Base-by-base conservation (phyloP, 768 basidiomycete species). In the Agaricus sinodeliciosus region DNA sequence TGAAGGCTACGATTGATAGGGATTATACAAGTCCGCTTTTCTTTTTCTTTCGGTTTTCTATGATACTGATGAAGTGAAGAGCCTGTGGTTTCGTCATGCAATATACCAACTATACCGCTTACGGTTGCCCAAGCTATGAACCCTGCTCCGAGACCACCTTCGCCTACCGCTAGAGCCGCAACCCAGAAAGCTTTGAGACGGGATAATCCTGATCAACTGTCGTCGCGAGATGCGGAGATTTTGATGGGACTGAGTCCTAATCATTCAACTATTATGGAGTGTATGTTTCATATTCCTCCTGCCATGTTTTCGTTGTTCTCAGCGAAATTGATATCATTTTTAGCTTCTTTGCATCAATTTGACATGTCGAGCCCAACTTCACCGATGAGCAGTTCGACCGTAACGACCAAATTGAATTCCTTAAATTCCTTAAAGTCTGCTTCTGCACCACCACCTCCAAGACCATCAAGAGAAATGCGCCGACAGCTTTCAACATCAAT, bases 101-200 rank as follows among this genome's bases (percentile, higher is more conserved):
- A 96, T 62, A 91, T 98, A 48, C 91, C 94, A 0, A 98, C 95
- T 0, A 97, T 98, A 57, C 92, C 95, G 0, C 76, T 99, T 39
- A 81, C 87, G 19, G 90, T 96, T 11, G 96, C 96, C 0, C 94
- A 98, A 70, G 84, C 94, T 2, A 92, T 98, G 93, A 92, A 90
- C 61, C 94, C 95, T 1, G 88, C 90, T 0, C 94, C 94, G 7
- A 80, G 95, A 11, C 96, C 96, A 0, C 95, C 96, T 1, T 95
- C 94, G 0, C 96, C 96, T 0, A 76, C 81, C 0, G 85, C 88
- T 12, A 84, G 92, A 13, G 91, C 82, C 16, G 92, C 93, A 1
- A 91, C 87, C 0, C 94, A 97, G 66, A 83, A 85, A 40, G 90
- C 93, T 0, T 72, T 90, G 45, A 81, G 92, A 16, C 76, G 92